Conservation (phyloP, 805 yeast species). For the Myxozyma sirexii region DNA sequence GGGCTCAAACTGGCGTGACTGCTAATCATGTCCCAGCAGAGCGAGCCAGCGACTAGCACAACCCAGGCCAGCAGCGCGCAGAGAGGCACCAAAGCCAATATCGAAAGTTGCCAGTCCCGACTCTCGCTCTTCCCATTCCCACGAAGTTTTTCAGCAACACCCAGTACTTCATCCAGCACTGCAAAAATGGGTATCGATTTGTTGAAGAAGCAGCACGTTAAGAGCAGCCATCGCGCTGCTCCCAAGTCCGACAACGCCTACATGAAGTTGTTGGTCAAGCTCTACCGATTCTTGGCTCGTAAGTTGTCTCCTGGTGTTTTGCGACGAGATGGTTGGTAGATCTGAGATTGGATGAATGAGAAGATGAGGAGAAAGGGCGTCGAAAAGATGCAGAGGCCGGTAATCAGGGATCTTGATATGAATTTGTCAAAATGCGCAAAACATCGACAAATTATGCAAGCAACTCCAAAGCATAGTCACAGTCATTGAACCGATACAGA, state of each 20-base stretch:
- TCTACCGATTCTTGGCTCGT: constrained; percentile 99
- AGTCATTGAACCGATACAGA: too few relatives aligned
- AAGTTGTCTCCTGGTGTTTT: constrained; percentile 47
- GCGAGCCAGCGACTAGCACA: constrained; percentile 9
- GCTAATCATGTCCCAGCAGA: not conserved
- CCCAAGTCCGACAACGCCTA: constrained; percentile 99
- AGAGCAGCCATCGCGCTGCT: constrained; percentile 96
- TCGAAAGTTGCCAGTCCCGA: not conserved
- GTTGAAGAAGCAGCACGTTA: constrained; percentile 92
- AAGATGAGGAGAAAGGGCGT: not conserved
- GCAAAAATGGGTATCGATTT: constrained; percentile 58
- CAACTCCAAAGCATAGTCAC: too few relatives aligned
- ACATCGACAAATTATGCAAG: too few relatives aligned
- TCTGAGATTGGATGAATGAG: not conserved
- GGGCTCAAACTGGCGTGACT: constrained; percentile 10
- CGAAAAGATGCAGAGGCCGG: too few relatives aligned
- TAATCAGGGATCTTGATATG: too few relatives aligned
- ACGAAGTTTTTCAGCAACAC: constrained; percentile 1
- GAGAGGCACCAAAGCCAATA: not conserved
- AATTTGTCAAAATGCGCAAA: too few relatives aligned
- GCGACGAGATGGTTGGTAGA: not conserved
- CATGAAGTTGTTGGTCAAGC: constrained; percentile 96
- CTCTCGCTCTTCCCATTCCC: not conserved
- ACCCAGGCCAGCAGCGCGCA: not conserved
- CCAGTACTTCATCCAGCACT: not conserved